Base-by-base conservation (phyloP, 2,329 filamentous ascomycete genomes). In the Chrysosporium keratinophilum region DNA sequence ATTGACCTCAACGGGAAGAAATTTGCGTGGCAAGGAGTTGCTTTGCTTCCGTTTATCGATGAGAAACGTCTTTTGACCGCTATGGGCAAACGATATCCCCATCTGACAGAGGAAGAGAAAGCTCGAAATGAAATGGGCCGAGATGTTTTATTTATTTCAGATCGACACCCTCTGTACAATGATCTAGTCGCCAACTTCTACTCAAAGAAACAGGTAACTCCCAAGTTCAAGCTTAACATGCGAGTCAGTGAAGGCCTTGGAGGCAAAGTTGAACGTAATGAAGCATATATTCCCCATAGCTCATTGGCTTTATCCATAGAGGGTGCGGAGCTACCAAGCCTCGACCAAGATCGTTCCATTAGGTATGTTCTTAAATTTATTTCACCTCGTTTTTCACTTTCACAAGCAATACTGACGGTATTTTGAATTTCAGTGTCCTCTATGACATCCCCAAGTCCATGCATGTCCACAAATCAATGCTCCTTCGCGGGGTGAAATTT, bases 1-100 rank as follows among this genome's bases (percentile, higher is more conserved):
- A 80, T 97, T 51, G 93, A 98, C 68, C 73, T 97, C 41, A 98
- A 98, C 61, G 93, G 93, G 52, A 97, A 97, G 75, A 98, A 97
- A 67, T 94, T 96, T 72, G 88, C 89, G 0, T 98, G 94, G 93
- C 91, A 97, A 68, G 93, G 93, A 59, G 85, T 98, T 51, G 89
- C 88, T 2, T 75, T 98, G 17, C 77, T 98, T 34, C 93, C 93
- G 0, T 98, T 97, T 68, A 98, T 98, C 63, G 90, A 98, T 63
- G 93, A 95, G 77, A 82, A 84, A 50, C 83, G 90, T 51, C 74
- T 98, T 15, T 75, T 98, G 7, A 77, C 78, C 15, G 91, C 91
- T 7, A 91, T 97, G 74, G 79, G 81, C 46, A 84, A 82, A 59
- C 88, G 86, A 62, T 95, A 96, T 64, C 86, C 85, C 5, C 74